phyloP scores from a whole-genome alignment of 441 rosid species.

The Erodium texanum region DNA sequence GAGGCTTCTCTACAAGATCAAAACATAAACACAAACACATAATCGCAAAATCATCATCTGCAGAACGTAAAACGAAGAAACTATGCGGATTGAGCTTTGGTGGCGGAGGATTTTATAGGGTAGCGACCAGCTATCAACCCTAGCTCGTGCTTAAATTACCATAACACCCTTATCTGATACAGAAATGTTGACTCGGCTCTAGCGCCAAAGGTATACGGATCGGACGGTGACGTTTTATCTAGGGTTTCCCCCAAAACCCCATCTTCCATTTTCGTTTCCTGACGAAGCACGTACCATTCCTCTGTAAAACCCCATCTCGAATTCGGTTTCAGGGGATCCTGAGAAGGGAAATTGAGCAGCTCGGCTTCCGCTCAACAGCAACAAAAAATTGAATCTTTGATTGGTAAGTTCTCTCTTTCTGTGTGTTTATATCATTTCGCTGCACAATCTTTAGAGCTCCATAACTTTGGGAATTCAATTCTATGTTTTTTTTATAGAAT shows the following conservation, averaged over 20 bases:
- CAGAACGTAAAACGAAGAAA: too few relatives aligned
- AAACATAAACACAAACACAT: neutral
- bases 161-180: neutral
- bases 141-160: neutral
- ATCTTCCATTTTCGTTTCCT: neutral
- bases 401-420: neutral
- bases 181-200: neutral
- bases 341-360: neutral
- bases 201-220: neutral
- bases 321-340: neutral
- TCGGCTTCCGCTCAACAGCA: neutral
- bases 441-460: neutral
- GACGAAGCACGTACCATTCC: neutral
- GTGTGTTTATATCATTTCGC: neutral
- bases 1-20: slow-evolving; percentile 7
- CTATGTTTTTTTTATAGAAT: neutral
- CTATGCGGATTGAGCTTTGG: neutral
- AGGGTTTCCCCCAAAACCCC: neutral
- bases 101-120: neutral
- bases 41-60: too few relatives aligned
- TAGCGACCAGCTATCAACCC: neutral
- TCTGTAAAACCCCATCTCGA: neutral
- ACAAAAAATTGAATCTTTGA: neutral
- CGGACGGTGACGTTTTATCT: neutral
- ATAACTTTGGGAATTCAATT: neutral